Evolutionary conservation across 495 filamentous ascomycete genomes (phyloP).

Genomic region (Penicillium turbatum): DNA sequence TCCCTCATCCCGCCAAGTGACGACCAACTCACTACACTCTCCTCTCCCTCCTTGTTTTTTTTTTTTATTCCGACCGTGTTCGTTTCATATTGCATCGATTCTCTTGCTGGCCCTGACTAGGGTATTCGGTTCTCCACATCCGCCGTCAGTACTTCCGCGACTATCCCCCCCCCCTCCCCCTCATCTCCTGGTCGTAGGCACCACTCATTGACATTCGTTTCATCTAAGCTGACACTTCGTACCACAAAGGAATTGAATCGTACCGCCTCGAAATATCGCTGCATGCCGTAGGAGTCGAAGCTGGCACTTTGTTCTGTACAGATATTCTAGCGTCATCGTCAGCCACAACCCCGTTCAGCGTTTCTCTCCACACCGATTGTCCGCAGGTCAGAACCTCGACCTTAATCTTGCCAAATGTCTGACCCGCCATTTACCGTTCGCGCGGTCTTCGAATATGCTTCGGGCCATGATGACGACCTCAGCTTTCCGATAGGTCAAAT

Average conservation of each 20-base stretch:
- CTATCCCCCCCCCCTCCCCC: slow-evolving; percentile 13
- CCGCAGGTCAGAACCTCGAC: slow-evolving; percentile 21
- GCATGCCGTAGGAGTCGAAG: slow-evolving; percentile 17
- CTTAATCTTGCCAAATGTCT: slow-evolving; percentile 57
- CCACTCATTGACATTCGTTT: slow-evolving; percentile 16
- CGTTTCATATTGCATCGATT: slow-evolving; percentile 10
- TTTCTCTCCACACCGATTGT: slow-evolving; percentile 20
- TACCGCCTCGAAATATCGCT: slow-evolving; percentile 7
- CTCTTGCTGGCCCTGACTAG: slow-evolving; percentile 8
- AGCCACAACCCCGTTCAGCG: slow-evolving; percentile 17
- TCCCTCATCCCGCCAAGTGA: slow-evolving; percentile 35
- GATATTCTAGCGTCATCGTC: slow-evolving; percentile 13
- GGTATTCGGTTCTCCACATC: slow-evolving; percentile 8
- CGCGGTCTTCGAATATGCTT: slow-evolving; percentile 89
- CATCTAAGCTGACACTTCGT: slow-evolving; percentile 22
- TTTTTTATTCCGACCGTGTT: slow-evolving; percentile 10
- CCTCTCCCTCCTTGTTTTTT: slow-evolving; percentile 17
- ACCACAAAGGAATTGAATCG: slow-evolving; percentile 7
- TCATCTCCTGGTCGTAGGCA: slow-evolving; percentile 28
- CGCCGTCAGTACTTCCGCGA: slow-evolving; percentile 16
- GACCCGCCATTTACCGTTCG: slow-evolving; percentile 85
- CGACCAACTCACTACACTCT: slow-evolving; percentile 34
- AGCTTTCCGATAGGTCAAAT: slow-evolving; percentile 80
- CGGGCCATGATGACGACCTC: slow-evolving; percentile 90
- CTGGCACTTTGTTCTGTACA: slow-evolving; percentile 21